Conservation (phyloP, 2,329 filamentous ascomycete species). For the Penicillium corylophilum region DNA sequence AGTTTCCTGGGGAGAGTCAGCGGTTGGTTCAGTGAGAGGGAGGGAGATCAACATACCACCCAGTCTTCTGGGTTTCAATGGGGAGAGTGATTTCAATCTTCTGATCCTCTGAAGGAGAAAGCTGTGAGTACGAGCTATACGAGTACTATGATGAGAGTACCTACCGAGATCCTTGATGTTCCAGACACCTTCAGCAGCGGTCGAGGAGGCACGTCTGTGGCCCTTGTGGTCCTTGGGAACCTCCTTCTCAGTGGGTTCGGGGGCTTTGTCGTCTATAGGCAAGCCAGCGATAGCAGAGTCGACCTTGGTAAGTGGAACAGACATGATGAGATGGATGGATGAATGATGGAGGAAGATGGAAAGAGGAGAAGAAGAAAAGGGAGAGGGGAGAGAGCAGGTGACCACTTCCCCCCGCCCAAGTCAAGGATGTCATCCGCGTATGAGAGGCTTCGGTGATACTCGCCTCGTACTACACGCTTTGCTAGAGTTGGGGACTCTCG, state of each 20-base stretch:
- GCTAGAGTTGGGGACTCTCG: not conserved
- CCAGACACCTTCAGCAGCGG: slow-evolving; percentile 66
- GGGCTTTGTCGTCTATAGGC: slow-evolving; percentile 60
- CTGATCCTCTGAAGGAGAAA: slow-evolving; percentile 25
- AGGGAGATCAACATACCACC: slow-evolving; percentile 26
- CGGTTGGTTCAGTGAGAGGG: not conserved
- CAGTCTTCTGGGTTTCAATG: slow-evolving; percentile 38
- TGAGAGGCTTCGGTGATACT: not conserved
- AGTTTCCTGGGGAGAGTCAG: slow-evolving; percentile 68
- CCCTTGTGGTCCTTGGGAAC: slow-evolving; percentile 42
- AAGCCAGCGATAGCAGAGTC: slow-evolving; percentile 87
- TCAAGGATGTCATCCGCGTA: slow-evolving; percentile 25
- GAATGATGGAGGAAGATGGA: slow-evolving; percentile 14
- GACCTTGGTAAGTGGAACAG: slow-evolving; percentile 74
- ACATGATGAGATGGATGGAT: slow-evolving; percentile 46
- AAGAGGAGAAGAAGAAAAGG: slow-evolving; percentile 10
- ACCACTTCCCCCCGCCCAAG: slow-evolving; percentile 23
- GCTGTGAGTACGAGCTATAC: not conserved
- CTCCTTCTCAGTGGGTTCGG: slow-evolving; percentile 31
- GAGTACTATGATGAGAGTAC: slow-evolving; percentile 32
- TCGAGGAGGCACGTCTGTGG: slow-evolving; percentile 71
- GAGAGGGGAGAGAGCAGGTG: slow-evolving; percentile 30
- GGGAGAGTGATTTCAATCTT: slow-evolving; percentile 34
- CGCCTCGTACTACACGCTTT: not conserved
- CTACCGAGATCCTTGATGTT: slow-evolving; percentile 86